A percentile compares a stretch with the other conserved stretches of the same genome.
Conservation (phyloP, 257 asterid species). For the Ballota nigra region DNA sequence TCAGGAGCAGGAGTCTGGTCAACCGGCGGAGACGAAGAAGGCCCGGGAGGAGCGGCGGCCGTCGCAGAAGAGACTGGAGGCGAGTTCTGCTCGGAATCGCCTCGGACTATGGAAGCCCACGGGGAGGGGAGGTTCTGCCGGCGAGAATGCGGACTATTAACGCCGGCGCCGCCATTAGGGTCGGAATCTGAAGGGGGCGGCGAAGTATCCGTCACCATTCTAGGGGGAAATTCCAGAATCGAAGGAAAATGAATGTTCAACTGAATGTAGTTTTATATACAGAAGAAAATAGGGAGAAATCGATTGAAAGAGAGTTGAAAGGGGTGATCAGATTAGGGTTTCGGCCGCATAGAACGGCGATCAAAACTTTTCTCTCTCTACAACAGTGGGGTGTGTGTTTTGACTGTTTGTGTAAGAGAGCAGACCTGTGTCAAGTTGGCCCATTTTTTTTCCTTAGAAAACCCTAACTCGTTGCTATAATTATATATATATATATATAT, state of each 20-base stretch:
- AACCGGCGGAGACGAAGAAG: conserved; percentile 36
- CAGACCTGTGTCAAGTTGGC: not conserved
- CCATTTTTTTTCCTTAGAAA: not conserved
- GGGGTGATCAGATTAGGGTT: conserved; percentile 28
- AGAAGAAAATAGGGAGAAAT: not conserved
- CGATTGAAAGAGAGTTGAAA: not conserved
- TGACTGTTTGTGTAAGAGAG: not conserved
- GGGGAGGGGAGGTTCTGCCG: conserved; percentile 40
- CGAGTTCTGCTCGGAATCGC: conserved; percentile 40
- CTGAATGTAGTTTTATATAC: not conserved
- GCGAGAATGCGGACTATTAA: conserved; percentile 34
- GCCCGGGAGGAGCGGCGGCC: conserved; percentile 12
- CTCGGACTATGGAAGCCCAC: conserved; percentile 72
- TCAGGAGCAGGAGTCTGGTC: conserved; percentile 32
- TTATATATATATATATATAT: too few relatives aligned
- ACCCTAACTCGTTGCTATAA: too few relatives aligned
- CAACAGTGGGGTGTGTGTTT: not conserved
- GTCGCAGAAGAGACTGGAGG: conserved; percentile 27
- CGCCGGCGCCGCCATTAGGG: conserved; percentile 30
- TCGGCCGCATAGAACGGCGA: conserved; percentile 37
- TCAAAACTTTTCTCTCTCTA: conserved; percentile 29
- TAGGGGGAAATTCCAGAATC: not conserved
- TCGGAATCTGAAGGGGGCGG: conserved; percentile 27
- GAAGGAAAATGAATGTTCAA: not conserved
- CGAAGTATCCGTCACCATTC: conserved; percentile 30